Evolutionary conservation across 2,329 filamentous ascomycete species (phyloP), one percentile per base, ranked within the genome.

Genomic region (Ceratocystis alfenasii): DNA sequence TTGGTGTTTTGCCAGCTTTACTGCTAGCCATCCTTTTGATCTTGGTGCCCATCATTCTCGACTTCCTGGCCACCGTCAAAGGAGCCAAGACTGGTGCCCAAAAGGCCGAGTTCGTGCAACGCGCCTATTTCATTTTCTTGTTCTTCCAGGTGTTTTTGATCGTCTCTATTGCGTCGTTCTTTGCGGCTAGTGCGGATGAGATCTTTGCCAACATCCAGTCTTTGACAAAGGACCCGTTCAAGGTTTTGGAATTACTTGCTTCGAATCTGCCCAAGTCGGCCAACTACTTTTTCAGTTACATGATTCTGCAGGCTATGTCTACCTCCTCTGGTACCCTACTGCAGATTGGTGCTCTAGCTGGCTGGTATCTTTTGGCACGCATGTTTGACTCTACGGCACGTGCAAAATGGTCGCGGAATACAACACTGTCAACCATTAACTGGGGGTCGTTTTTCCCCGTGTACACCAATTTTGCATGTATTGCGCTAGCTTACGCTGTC

Each of bases 211-310:
- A 82, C 30, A 70, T 81, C 6, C 72, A 76, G 8, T 48, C 73
- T 25, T 68, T 81, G 2, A 57, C 72, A 2, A 80, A 89, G 85
- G 90, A 6, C 76, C 78, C n/a, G 81, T 80, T 46, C 2, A 53
- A 45, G 25, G 83, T 95, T 66, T 84, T 94, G 0, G 75, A 83
- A 20, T 80, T 88, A 0, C 78, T 99, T 33, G 93, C 93, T 0
- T 74, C 79, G 10, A 94, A 92, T 68, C 78, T 99, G 4, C 94
- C 94, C 1, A 88, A 85, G 70, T 87, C 92, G 0, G 88, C 90
- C 70, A 96, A 96, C 73, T 99, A 97, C 75, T 99, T 97, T 79
- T 97, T 96, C 80, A 93, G 90, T 0, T 99, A 99, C 81, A 92
- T 99, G 86, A 87, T 96, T 73, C 85, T 99, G 8, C 94, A 97